Evolutionary conservation across 2,329 filamentous ascomycete genomes (phyloP), one percentile per base, ranked within the genome.

Genomic region (Penicillium paneum): DNA sequence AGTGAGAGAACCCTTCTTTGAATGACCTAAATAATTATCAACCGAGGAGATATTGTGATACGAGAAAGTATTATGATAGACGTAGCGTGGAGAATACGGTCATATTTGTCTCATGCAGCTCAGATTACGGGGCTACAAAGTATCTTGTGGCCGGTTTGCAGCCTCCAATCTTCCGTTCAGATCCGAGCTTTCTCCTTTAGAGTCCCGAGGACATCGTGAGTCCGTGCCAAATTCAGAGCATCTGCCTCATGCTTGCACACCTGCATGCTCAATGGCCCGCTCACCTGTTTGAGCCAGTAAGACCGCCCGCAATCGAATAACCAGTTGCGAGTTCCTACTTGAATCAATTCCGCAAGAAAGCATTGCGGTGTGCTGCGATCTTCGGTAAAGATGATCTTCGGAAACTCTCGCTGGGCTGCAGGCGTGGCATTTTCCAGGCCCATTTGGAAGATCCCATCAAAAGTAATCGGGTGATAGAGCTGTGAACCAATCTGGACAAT

Each of bases 341-440:
- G 65, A n/a, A 71, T 67, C 43, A 71, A 54, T 41, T 71, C 68
- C 5, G 68, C 68, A 29, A 71, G 59, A 28, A 69, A 64, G 12
- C 64, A 65, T 41, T 71, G 68, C 7, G 60, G 63, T 5, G 49
- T 61, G 46, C 38, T 59, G n/a, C 43, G 57, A 34, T 70, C 67
- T 38, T 69, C 55, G 8, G 68, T 69, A 34, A 70, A 71, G 5
- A 65, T 32, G 3, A 71, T 53, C 7, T 39, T 59, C 5, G 68
- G 67, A 17, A 70, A 46, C 3, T 66, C 59, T 12, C 58, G 56
- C 5, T 55, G 62, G 38, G 63, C 55, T 8, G 51, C 55, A 5
- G 63, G 59, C 7, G 65, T 62, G 3, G 60, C 65, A 49, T 65
- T 59, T 1, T 52, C 32, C 13, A 55, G 29, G 3, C 60, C 61